Evolutionary conservation across 2,329 filamentous ascomycete species (phyloP), one percentile per base, ranked within the genome.

Genomic region (Diplocarpon rosae): DNA sequence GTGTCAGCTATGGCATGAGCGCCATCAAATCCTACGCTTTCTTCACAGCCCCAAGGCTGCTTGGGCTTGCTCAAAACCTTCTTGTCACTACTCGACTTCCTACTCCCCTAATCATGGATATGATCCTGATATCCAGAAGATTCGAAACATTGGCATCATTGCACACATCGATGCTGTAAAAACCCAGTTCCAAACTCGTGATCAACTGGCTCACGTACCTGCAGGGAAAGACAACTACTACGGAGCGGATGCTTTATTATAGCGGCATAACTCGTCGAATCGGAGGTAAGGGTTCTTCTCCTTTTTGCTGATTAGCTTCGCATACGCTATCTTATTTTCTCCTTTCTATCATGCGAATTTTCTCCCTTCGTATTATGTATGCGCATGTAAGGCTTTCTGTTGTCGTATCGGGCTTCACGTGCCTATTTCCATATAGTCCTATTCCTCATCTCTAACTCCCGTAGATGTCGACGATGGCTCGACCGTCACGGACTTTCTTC

Each of bases 211-310:
- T 56, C 1, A 55, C 17, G 17, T 29, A 7, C n/a, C 10, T 17
- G 32, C 56, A 77, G 73, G 92, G 92, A 8, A 98, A 98, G 71
- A 98, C 92, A 1, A 96, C 92, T 0, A 98, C 92, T 0, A 96
- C 92, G 3, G 92, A 98, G 77, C 88, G 92, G 47, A 96, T 96
- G 90, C 83, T 98, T 59, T 96, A 88, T 62, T 95, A 95, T 60
- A 93, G 87, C 62, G 90, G 92, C 39, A 80, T 89, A 50, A 94
- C 89, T 9, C 75, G 85, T 53, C 75, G 89, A 63, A 79, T 95
- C 59, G 92, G 92, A 67, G 72, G 73, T 76, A 68, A 43, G 34
- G 16, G 4, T 14, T 36, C 3, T 34, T 33, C 14, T 15, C 11
- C 5, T 24, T 12, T n/a, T 17, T 16, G 8, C 8, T 20, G 7